Evolutionary conservation across 305 asterid genomes (phyloP).

Genomic region (Solanum chacoense): DNA sequence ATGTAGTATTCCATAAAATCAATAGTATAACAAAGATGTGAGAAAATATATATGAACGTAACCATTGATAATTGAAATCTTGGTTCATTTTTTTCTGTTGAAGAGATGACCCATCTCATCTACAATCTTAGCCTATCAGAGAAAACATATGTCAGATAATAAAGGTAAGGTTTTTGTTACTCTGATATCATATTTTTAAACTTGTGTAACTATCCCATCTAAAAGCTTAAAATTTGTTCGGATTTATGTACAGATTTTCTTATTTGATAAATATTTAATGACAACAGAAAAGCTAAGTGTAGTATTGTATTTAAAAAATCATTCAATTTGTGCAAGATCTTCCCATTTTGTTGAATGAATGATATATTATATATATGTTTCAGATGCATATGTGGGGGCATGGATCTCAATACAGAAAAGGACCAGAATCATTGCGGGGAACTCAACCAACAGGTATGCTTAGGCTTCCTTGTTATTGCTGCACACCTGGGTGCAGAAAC

Average conservation of each 20-base stretch:
- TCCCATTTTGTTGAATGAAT: neutral
- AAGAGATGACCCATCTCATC: neutral
- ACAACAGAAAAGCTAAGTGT: neutral
- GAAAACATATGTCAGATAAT: neutral
- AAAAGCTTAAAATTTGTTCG: neutral
- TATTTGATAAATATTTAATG: neutral
- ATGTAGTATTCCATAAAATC: neutral
- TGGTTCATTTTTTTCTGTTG: neutral
- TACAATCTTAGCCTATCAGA: neutral
- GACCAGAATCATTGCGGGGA: constrained; percentile 58
- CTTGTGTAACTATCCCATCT: neutral
- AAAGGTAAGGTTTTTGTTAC: neutral
- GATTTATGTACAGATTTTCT: neutral
- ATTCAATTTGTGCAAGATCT: neutral
- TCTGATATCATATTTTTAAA: neutral
- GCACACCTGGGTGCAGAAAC: constrained; percentile 73
- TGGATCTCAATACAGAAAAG: constrained; percentile 62
- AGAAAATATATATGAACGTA: neutral
- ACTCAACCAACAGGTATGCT: constrained; percentile 90
- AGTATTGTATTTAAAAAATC: neutral
- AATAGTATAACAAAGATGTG: neutral
- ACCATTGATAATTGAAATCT: neutral
- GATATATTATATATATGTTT: neutral
- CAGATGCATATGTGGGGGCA: constrained; percentile 99
- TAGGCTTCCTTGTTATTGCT: constrained; percentile 79